Base-by-base conservation (phyloP, 2,329 filamentous ascomycete species). In the Coniosporium tulheliwenetii region DNA sequence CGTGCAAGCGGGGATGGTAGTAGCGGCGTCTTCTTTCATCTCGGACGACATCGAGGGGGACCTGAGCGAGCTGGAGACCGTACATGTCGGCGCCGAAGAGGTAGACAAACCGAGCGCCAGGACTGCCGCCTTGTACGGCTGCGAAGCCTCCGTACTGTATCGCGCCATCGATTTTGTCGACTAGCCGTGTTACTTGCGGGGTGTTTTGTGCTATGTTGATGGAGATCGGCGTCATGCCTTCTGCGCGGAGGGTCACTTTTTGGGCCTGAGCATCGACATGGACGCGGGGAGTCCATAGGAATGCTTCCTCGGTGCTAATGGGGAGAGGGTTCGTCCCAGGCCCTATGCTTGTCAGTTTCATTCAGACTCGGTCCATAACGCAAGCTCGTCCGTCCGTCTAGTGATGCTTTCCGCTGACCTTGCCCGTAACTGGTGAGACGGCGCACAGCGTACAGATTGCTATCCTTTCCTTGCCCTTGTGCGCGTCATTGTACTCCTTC, bases 291-390 rank as follows among this genome's bases (percentile, higher is more conserved):
- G 48, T 47, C 34, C 40, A 50, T 10, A 50, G 36, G 36, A 49
- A 45, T 10, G 47, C 47, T 41, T 44, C 34, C 8, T 30, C 39
- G 12, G 38, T 45, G 34, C 44, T 48, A 26, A 49, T 40, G 12
- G 45, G 30, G 26, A 47, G 46, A 15, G 48, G 48, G 10, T 47
- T 44, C 8, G 47, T 49, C 8, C 47, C 48, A 41, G 48, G 48
- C 48, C 47, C 45, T 48, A 37, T 43, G 19, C 7, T 26, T 26
- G 19, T 26, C 19, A 26, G 19, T 26, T 26, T 7, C 7, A 7
- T 26, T 4, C 19, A 26, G 19, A 3, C 19, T 26, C 19, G 7
- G 19, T 26, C 7, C 19, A 26, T 26, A 26, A n/a, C n/a, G 19
- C 19, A 26, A 26, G 19, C 19, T 26, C 19, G 19, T 3, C 19